These are phyloP conservation scores for Suillus plorans DNA, from an alignment of 768 basidiomycete genomes.

Conservation along the genomic window DNA sequence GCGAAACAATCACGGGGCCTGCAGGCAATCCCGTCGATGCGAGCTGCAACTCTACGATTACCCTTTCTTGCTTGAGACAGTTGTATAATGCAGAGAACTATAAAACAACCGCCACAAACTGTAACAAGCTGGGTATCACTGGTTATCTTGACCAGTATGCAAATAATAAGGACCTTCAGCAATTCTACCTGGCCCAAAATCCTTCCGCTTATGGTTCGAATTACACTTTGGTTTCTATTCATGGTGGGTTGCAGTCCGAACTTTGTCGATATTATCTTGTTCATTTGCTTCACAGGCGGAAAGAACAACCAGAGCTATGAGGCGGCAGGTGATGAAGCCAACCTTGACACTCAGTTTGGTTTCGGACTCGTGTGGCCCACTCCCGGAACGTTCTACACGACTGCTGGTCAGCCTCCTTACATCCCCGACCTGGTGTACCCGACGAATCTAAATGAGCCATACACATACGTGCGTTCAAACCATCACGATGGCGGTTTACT, in stretches of 20 bases:
- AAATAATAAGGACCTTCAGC: constrained; percentile 50
- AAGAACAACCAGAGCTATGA: constrained; percentile 53
- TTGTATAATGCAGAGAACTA: constrained; percentile 55
- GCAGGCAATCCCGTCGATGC: constrained; percentile 43
- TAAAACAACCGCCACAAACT: constrained; percentile 38
- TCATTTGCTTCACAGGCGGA: constrained; percentile 45
- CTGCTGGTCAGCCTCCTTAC: constrained; percentile 61
- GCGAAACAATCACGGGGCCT: constrained; percentile 23
- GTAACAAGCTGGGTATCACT: constrained; percentile 54
- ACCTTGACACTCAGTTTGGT: constrained; percentile 67
- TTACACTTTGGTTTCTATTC: constrained; percentile 54
- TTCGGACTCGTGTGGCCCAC: constrained; percentile 66
- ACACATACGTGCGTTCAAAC: constrained; percentile 34
- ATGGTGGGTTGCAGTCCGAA: constrained; percentile 39
- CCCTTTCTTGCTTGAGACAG: constrained; percentile 51
- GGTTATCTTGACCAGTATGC: constrained; percentile 54
- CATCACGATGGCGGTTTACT: neutral
- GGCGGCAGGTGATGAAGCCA: constrained; percentile 57
- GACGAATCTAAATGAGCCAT: constrained; percentile 50
- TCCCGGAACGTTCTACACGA: constrained; percentile 59
- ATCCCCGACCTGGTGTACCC: constrained; percentile 43
- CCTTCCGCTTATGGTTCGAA: constrained; percentile 49
- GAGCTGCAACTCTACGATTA: constrained; percentile 50
- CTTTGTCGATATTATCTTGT: neutral
- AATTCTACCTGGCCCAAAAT: constrained; percentile 48